Base-by-base conservation (phyloP, 768 basidiomycete species). In the Auricularia cornea region DNA sequence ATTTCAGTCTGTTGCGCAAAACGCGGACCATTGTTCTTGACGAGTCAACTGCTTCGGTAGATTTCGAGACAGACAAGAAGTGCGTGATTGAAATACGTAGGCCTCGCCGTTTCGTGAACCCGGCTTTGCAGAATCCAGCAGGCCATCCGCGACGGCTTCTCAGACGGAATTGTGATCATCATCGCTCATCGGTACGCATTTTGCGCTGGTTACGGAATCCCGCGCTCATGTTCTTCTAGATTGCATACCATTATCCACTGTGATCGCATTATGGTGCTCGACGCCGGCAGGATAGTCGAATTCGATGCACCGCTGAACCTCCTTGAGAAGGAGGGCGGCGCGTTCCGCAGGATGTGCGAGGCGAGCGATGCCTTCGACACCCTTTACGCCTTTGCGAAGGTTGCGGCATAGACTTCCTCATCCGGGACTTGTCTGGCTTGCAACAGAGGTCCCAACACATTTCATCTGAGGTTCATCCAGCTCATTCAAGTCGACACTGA, bases 341-440 rank as follows among this genome's bases (percentile, higher is more conserved):
- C 92, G 66, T 95, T 95, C 79, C 81, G 84, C 41, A 83, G 85
- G 57, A 94, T 96, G 92, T 94, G 92, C 69, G 86, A 91, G 57
- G 80, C 81, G 65, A 88, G 86, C 70, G 79, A 57, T 26, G 28
- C 8, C 23, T 57, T 57, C 30, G 54, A 57, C 26, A 20, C 67
- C 4, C 62, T 57, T 4, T 20, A 31, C 54, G 54, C 16, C 10
- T 20, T 26, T 16, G 54, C 28, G 44, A 48, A 48, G 35, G 16
- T 10, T 38, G 35, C 35, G 16, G 35, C 35, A n/a, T n/a, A n/a
- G n/a, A n/a, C n/a, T n/a, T n/a, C n/a, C n/a, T n/a, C n/a, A n/a
- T n/a, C n/a, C n/a, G n/a, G n/a, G n/a, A n/a, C n/a, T n/a, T n/a
- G n/a, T n/a, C n/a, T n/a, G n/a, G n/a, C n/a, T n/a, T n/a, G n/a